Base-by-base conservation (phyloP, 768 basidiomycete genomes). In the Collybia mongolica region DNA sequence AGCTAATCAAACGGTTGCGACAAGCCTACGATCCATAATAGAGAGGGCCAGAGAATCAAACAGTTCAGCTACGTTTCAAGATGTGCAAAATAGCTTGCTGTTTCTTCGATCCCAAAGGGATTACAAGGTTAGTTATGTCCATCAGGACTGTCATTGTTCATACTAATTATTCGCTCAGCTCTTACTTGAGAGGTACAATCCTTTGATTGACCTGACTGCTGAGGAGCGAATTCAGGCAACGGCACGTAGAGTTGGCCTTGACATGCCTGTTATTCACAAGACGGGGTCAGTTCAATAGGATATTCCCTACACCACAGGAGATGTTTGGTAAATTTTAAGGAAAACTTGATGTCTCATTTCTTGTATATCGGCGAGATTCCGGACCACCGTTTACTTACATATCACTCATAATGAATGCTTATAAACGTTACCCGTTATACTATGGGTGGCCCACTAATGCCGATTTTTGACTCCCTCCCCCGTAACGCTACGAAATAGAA, bases 141-240 rank as follows among this genome's bases (percentile, higher is more conserved):
- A 7, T 28, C n/a, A 23, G 15, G 41, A 24, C 11, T 37, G 14
- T 39, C 26, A 12, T 41, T 40, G 24, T 12, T 11, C 19, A 46
- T 42, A 17, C 32, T 38, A 37, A 44, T 20, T 29, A 37, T 3
- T 32, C 5, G 39, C 35, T 6, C 60, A 97, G 94, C 73, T 72
- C 18, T 72, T 97, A 42, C 67, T 97, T 53, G 88, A 91, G 47
- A 76, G 91, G 46, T 98, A 98, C 71, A 96, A 94, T 65, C 93
- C 94, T 0, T 71, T 88, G 15, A 67, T 85, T 37, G 89, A 93
- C 60, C 75, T 95, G 54, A 87, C 91, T 0, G 71, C 77, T 5
- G 83, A 92, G 56, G 92, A 96, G 63, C 74, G 88, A 56, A 79
- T 96, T 53, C 76, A 84, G 59, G 90, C 90, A 1, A 94, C 94